Base-by-base conservation (phyloP, 306 rosid species). In the Carpinus viminea region DNA sequence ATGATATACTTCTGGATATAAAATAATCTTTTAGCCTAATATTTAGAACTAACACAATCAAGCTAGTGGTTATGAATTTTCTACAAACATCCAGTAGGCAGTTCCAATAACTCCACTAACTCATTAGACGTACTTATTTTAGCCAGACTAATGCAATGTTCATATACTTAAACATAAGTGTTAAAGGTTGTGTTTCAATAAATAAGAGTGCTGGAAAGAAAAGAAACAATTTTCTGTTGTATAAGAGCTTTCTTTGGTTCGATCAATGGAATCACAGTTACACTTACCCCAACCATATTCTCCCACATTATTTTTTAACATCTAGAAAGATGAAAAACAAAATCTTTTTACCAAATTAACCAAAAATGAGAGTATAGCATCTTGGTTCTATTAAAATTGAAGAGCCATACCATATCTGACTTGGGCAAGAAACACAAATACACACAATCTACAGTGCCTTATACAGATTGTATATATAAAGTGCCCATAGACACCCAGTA, bases 401-500 rank as follows among this genome's bases (percentile, higher is more conserved):
- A 43, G 50, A 65, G 24, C 47, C 54, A 15, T 24, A 8, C 72
- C 52, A 41, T 17, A 13, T 68, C 46, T 64, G 21, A 4, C 10
- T 31, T 68, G 12, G 24, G 24, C 15, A n/a, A 3, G 41, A 76
- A 8, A 76, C 9, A 24, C 17, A 41, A 11, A 28, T 6, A 51
- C 55, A 21, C 51, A 38, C 6, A 54, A 45, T 53, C 61, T 15
- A 76, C 24, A 52, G 53, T 3, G 6, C 8, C 47, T 12, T 36
- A 54, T 36, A 50, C 52, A 68, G n/a, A 77, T 20, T 72, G 41
- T 18, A 8, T 64, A 7, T 64, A 17, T 8, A 64, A 60, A 10
- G 81, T 31, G 46, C 71, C 65, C 50, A 75, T 41, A 26, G 70
- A 64, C 70, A 50, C 62, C 70, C 50, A 52, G 8, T n/a, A 70